These are phyloP conservation scores for Lanmaoa rubissima DNA, from an alignment of 768 basidiomycete genomes.

Conservation along the genomic window DNA sequence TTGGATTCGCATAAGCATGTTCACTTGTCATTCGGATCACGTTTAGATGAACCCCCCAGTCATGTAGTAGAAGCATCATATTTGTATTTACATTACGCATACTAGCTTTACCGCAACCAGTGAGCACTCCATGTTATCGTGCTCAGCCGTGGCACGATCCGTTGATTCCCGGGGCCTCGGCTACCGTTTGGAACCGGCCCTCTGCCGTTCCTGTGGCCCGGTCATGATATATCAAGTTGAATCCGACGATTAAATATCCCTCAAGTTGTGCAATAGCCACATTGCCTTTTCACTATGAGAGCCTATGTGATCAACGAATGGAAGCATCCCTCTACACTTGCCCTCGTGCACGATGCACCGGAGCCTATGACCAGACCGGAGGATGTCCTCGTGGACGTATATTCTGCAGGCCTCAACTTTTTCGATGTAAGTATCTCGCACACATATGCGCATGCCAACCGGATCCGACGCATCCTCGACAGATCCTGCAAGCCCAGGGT, in stretches of 20 bases:
- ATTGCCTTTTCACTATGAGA: conserved; percentile 49
- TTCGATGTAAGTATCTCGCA: conserved; percentile 50
- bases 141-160: neutral
- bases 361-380: conserved; percentile 49
- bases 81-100: conserved; percentile 35
- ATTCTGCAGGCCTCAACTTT: conserved; percentile 75
- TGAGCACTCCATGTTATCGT: neutral
- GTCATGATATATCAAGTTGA: neutral
- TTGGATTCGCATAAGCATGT: conserved; percentile 67
- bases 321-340: conserved; percentile 63
- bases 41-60: conserved; percentile 16
- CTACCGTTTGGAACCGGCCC: neutral
- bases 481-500: conserved; percentile 87
- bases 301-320: conserved; percentile 74
- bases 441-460: conserved; percentile 9
- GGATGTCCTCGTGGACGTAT: conserved; percentile 73
- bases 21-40: conserved; percentile 1
- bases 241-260: neutral
- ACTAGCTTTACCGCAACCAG: conserved; percentile 7
- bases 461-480: conserved; percentile 2
- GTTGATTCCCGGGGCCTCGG: too few species aligned
- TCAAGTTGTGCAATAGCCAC: neutral
- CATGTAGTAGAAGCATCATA: conserved; percentile 34
- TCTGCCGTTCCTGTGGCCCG: neutral
- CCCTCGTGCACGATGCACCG: conserved; percentile 51